Base-by-base conservation (phyloP, 2,329 filamentous ascomycete genomes). In the Penicillium sp. region DNA sequence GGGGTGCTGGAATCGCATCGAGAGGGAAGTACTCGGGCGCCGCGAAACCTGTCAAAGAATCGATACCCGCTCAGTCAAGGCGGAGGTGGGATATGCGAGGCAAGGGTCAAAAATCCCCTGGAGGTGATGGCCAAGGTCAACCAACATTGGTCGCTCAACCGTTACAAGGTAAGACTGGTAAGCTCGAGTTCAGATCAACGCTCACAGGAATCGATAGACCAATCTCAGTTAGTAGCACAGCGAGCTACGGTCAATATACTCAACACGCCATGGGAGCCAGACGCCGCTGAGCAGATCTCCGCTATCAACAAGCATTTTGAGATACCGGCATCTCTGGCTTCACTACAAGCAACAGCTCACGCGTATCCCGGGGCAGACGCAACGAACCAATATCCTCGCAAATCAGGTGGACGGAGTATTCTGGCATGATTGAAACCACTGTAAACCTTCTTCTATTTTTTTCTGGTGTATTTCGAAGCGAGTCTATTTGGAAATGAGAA, bases 1-100 rank as follows among this genome's bases (percentile, higher is more conserved):
- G 62, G 62, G 62, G 62, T 6, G 53, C 59, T n/a, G 62, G 62
- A 1, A 63, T 64, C 29, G 62, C 62, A 3, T 64, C 62, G 4
- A 41, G 62, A 22, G 62, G 62, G 22, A 62, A 62, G 13, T 64
- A 53, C 24, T 59, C 56, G 9, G 62, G 62, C 3, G 62, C 62
- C 4, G 54, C 60, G 22, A 63, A 64, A 48, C 62, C 62, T 1
- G 52, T 59, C 22, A 54, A 61, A 50, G 62, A 64, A 42, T 63
- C 53, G 16, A 63, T 62, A 45, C 56, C 61, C 3, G 59, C 54
- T 5, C 59, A 52, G 9, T 61, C 54, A 7, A 64, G 58, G 22
- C 48, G 61, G 48, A 46, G 61, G 45, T 64, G 61, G 61, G 57
- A 63, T 49, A 50, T 63, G 21, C 47, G 62, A 39, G 48, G 31